A percentile compares a stretch with the other conserved stretches of the same genome.
These are phyloP conservation scores for Colletotrichum tanaceti DNA, from an alignment of 2,329 filamentous ascomycete genomes.

Conservation along the genomic window DNA sequence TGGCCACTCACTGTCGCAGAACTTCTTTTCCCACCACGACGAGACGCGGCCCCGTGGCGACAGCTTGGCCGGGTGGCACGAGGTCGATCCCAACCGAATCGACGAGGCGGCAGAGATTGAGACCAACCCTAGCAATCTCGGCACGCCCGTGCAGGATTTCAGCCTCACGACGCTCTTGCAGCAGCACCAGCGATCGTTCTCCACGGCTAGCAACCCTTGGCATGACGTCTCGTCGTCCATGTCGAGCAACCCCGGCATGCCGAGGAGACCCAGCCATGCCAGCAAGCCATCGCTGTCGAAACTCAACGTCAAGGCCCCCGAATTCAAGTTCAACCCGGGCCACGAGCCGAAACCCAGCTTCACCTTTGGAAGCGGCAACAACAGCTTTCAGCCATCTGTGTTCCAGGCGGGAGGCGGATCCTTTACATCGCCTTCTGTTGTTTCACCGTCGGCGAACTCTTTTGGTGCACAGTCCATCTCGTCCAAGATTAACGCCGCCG, in stretches of 20 bases:
- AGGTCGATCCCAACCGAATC: slow-evolving; percentile 54
- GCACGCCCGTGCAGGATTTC: slow-evolving; percentile 68
- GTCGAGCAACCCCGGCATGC: slow-evolving; percentile 49
- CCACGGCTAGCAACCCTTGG: slow-evolving; percentile 73
- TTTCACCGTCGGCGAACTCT: slow-evolving; percentile 51
- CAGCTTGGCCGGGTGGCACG: slow-evolving; percentile 54
- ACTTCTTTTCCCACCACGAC: slow-evolving; percentile 70
- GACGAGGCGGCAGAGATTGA: slow-evolving; percentile 74
- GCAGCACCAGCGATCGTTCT: slow-evolving; percentile 66
- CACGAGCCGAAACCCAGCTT: slow-evolving; percentile 65
- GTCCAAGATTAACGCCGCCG: slow-evolving; percentile 74
- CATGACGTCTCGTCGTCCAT: slow-evolving; percentile 59
- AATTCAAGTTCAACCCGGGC: slow-evolving; percentile 81
- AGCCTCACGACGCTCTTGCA: slow-evolving; percentile 58
- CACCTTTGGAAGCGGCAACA: slow-evolving; percentile 58
- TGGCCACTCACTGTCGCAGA: slow-evolving; percentile 77
- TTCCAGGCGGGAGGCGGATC: slow-evolving; percentile 54
- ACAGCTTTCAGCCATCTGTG: slow-evolving; percentile 60
- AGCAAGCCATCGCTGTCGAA: slow-evolving; percentile 80
- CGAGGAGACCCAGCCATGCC: slow-evolving; percentile 66
- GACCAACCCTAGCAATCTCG: slow-evolving; percentile 78
- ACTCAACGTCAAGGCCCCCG: slow-evolving; percentile 88
- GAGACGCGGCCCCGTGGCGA: slow-evolving; percentile 51
- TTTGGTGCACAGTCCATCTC: slow-evolving; percentile 55
- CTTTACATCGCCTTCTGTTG: slow-evolving; percentile 50